Conservation (phyloP, 2,329 filamentous ascomycete genomes). For the Arthrobotrys sinensis region DNA sequence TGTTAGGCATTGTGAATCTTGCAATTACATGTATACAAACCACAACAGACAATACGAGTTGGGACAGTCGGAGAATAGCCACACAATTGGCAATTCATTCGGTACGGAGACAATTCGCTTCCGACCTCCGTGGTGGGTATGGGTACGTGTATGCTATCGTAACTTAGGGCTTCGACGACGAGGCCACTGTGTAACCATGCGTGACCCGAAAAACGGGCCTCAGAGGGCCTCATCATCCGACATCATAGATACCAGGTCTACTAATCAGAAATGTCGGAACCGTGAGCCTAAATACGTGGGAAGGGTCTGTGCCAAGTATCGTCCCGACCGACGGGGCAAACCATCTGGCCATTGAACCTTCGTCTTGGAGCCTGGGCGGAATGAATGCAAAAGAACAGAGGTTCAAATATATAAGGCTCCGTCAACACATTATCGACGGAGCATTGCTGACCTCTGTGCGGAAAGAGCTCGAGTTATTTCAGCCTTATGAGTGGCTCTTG, state of each 20-base stretch:
- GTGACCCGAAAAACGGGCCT: background rate
- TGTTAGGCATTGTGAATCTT: background rate
- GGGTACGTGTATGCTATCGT: no score
- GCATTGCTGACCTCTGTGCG: slow-evolving; percentile 36
- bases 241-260: background rate
- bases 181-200: background rate
- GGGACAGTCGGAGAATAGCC: background rate
- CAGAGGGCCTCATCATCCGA: slow-evolving; percentile 5
- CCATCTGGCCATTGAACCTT: background rate
- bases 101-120: background rate
- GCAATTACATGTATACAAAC: background rate
- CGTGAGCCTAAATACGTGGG: background rate
- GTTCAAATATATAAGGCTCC: slow-evolving; percentile 35
- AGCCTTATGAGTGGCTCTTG: slow-evolving; percentile 51
- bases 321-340: slow-evolving; percentile 26
- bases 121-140: background rate
- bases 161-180: no score
- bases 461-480: slow-evolving; percentile 1
- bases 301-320: slow-evolving; percentile 19
- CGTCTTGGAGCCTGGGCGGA: background rate
- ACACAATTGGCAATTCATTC: background rate
- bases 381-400: background rate
- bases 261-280: slow-evolving; percentile 4
- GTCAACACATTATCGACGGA: slow-evolving; percentile 44
- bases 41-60: background rate